These are phyloP conservation scores for Mycena metata DNA, from an alignment of 768 basidiomycete genomes.

Conservation along the genomic window DNA sequence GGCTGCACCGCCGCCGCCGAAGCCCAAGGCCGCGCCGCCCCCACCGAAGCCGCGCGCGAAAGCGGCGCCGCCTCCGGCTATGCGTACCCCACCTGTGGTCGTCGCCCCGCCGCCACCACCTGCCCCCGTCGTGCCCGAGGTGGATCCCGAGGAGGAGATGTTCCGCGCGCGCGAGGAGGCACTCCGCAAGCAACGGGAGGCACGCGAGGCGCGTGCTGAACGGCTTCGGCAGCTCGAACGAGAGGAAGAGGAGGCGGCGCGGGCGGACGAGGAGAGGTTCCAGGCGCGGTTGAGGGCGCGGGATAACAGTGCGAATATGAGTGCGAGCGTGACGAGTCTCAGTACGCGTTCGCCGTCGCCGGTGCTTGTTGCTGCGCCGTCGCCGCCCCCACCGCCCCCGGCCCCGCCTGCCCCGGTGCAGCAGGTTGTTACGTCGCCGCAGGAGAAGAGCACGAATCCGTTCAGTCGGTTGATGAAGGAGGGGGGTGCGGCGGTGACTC, in stretches of 20 bases:
- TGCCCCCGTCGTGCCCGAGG: conserved; percentile 55
- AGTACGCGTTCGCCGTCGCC: conserved; percentile 44
- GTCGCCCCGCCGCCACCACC: conserved; percentile 36
- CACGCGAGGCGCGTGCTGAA: conserved; percentile 78
- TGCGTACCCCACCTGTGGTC: conserved; percentile 39
- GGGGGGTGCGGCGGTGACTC: conserved; percentile 52
- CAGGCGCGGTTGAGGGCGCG: conserved; percentile 55
- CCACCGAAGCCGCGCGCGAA: conserved; percentile 54
- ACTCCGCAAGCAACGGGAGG: conserved; percentile 79
- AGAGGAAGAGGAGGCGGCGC: conserved; percentile 66
- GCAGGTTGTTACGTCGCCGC: conserved; percentile 48
- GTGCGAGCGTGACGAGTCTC: conserved; percentile 30
- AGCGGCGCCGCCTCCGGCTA: conserved; percentile 53
- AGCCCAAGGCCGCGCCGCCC: conserved; percentile 44
- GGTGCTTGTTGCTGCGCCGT: conserved; percentile 55
- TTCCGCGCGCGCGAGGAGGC: conserved; percentile 78
- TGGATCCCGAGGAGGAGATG: conserved; percentile 84
- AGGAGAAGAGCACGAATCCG: conserved; percentile 81
- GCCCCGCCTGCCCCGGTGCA: conserved; percentile 45
- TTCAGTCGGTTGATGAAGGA: conserved; percentile 79
- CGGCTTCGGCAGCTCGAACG: conserved; percentile 77
- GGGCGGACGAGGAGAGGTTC: conserved; percentile 54
- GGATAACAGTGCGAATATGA: conserved; percentile 39
- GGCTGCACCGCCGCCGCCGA: conserved; percentile 58
- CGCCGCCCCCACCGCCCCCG: conserved; percentile 48